Percentiles rank a stretch among this genome's conserved stretches.
Evolutionary conservation across 2,329 filamentous ascomycete species (phyloP).

Genomic region (Fusarium mangiferae): DNA sequence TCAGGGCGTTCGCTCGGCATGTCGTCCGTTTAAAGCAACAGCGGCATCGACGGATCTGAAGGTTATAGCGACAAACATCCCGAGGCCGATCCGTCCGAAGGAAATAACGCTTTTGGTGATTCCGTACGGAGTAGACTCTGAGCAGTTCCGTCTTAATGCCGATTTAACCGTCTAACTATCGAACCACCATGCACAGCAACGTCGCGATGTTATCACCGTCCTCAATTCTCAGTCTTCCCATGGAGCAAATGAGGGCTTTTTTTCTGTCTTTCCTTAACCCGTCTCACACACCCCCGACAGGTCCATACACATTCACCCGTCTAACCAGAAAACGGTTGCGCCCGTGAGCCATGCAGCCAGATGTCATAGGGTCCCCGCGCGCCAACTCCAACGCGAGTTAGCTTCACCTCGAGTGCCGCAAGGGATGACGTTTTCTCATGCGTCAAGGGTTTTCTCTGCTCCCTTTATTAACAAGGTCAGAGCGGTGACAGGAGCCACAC

Average conservation of each 20-base stretch:
- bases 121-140: background rate
- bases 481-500: slow-evolving; percentile 21
- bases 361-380: slow-evolving; percentile 36
- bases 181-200: background rate
- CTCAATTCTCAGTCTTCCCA: background rate
- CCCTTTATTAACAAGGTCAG: background rate
- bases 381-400: slow-evolving; percentile 5
- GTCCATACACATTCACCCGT: background rate
- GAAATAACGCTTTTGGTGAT: background rate
- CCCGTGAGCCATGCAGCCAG: slow-evolving; percentile 18
- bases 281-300: background rate
- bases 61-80: slow-evolving; percentile 4
- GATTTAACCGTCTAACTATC: background rate
- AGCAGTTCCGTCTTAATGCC: slow-evolving; percentile 14
- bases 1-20: slow-evolving; percentile 12
- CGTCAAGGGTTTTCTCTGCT: slow-evolving; percentile 23
- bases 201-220: background rate
- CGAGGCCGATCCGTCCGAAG: slow-evolving; percentile 16
- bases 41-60: background rate
- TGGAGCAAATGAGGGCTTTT: slow-evolving; percentile 9
- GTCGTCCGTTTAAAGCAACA: background rate
- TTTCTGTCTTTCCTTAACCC: background rate
- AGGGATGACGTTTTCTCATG: slow-evolving; percentile 31
- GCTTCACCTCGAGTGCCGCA: background rate
- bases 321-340: slow-evolving; percentile 9